Evolutionary conservation across 305 asterid genomes (phyloP).

Genomic region (Caryopteris hybrid): DNA sequence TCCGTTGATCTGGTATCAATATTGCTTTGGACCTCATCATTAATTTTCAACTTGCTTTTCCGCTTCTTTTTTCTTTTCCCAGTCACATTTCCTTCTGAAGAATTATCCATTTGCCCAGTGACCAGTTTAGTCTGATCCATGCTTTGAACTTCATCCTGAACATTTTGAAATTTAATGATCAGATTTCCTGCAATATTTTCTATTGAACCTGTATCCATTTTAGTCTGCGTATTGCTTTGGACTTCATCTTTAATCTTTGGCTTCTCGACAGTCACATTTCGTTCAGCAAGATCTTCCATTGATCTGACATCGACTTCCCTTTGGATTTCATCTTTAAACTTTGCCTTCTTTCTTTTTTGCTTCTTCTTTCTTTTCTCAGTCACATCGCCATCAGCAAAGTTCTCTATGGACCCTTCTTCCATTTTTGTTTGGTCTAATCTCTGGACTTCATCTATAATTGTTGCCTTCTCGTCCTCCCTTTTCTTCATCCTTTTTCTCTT

Average conservation of each 20-base stretch:
- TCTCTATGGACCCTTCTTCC: conserved; percentile 9
- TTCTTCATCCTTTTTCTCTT: neutral
- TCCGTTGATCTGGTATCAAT: neutral
- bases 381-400: conserved; percentile 20
- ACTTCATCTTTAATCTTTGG: neutral
- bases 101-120: conserved; percentile 16
- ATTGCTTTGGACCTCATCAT: neutral
- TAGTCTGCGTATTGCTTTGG: conserved; percentile 14
- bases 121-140: conserved; percentile 17
- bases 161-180: neutral
- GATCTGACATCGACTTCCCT: conserved; percentile 4
- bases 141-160: conserved; percentile 15
- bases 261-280: neutral
- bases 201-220: conserved; percentile 1
- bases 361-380: neutral
- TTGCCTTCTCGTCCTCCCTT: neutral
- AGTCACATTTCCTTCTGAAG: conserved; percentile 23
- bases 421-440: conserved; percentile 18
- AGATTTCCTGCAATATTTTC: conserved; percentile 21
- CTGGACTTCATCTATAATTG: conserved; percentile 1
- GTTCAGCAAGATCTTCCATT: conserved; percentile 25
- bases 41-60: neutral
- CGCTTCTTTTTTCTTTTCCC: neutral
- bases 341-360: conserved; percentile 4
- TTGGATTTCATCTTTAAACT: neutral